Base-by-base conservation (phyloP, 257 asterid species). In the Verbena officinalis region DNA sequence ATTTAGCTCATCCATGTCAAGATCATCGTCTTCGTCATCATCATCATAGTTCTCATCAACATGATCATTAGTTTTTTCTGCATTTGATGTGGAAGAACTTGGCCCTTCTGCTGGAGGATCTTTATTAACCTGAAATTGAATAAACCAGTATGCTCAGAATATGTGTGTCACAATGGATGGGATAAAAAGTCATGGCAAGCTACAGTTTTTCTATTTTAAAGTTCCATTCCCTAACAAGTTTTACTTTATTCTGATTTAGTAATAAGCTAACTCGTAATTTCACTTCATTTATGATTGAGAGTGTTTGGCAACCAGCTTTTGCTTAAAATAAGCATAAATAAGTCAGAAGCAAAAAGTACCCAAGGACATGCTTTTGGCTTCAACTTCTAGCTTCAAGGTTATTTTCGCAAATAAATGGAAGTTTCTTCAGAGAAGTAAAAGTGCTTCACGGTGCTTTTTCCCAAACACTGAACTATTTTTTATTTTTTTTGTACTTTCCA, bases 1-100 rank as follows among this genome's bases (percentile, higher is more conserved):
- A 55, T 82, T 75, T 73, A 87, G 75, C 80, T 87, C 95, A 33
- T 87, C 95, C 65, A 84, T 67, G 73, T 87, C 95, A 50, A 87
- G 75, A 75, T 86, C 88, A 9, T 30, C 36, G 36, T 30, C 36
- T 30, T 30, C 36, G 36, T 77, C 85, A 0, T 75, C 84, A 0
- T 59, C 75, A 24, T 46, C 73, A 7, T 49, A 70, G 19, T 39
- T 23, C 13, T 53, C 72, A 30, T 64, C 63, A 15, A n/a, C 22
- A 15, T 44, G 51, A 19, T 34, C 72, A 23, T 51, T 50, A 65
- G 27, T 20, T 39, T 65, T 56, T 31, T 43, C 81, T 39, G 62
- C 57, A 17, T 70, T 64, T 30, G 82, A 59, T 13, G 78, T 59
- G 44, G 88, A 84, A 72, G 84, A 77, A 70, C 83, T 79, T 33